Conservation (phyloP, 441 rosid genomes). For the Populus hybrid region DNA sequence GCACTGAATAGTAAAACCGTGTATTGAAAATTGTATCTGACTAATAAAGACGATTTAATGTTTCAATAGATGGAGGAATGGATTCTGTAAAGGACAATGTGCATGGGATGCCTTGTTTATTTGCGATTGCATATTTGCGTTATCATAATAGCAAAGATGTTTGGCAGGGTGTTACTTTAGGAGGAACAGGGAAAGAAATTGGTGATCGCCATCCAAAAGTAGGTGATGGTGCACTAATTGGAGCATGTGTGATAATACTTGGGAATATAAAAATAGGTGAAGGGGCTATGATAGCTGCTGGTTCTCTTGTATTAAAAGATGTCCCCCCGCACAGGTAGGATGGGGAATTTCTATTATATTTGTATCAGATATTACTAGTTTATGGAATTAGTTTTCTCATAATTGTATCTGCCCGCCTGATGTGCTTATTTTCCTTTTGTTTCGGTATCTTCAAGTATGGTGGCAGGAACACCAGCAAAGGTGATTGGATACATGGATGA, state of each 20-base stretch:
- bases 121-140: background rate
- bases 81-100: background rate
- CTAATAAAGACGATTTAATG: background rate
- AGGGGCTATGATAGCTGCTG: conserved; percentile 89
- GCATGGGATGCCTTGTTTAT: conserved; percentile 1
- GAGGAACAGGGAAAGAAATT: conserved; percentile 79
- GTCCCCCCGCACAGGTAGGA: conserved; percentile 70
- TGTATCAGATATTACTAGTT: background rate
- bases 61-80: background rate
- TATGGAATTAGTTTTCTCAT: background rate
- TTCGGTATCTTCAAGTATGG: conserved; percentile 46
- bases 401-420: background rate
- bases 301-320: conserved; percentile 71
- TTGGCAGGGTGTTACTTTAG: conserved; percentile 76
- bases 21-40: background rate
- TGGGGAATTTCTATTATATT: background rate
- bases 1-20: background rate
- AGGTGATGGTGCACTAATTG: conserved; percentile 72
- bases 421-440: background rate
- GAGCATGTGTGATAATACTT: conserved; percentile 73
- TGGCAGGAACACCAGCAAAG: conserved; percentile 81
- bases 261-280: conserved; percentile 77
- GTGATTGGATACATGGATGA: conserved; percentile 60
- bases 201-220: conserved; percentile 91
- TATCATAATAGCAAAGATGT: conserved; percentile 16